Base-by-base conservation (phyloP, 441 rosid species). In the Croton laevigatus region DNA sequence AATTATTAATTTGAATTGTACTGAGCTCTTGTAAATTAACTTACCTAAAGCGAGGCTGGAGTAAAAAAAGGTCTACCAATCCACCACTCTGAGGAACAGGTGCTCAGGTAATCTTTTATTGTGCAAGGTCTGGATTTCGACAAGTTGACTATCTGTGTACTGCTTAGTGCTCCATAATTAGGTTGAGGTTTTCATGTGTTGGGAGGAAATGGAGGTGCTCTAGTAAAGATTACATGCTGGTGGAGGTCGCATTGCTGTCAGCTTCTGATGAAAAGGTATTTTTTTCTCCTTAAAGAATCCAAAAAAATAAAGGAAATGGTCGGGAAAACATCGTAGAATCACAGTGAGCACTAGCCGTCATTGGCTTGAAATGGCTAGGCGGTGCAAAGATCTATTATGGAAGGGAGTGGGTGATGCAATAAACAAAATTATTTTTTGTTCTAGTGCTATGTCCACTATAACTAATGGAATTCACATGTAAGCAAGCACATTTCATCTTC, bases 381-480 rank as follows among this genome's bases (percentile, higher is more conserved):
- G 66, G 65, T 74, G 64, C 7, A 32, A 45, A 40, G 59, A 22
- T 74, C 37, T 71, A 65, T 51, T 52, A n/a, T 69, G 71, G 62
- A 46, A 67, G 79, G 70, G 6, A 68, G 83, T 83, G 69, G 81
- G 89, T 86, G 83, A 66, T 72, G 78, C 74, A 80, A 76, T 84
- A 81, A 86, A 79, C 61, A 71, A 75, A 70, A 23, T 20, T 7
- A 11, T 8, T 14, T n/a, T 59, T 81, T 48, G 42, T 71, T 73
- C 46, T 72, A 82, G 95, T 93, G 94, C 89, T 84, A 44, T 73
- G 59, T 79, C 92, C 94, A 86, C 88, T 80, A 79, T 62, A 52
- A 48, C n/a, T 74, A 53, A 78, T 78, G 83, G 84, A 65, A 48
- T 78, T 72, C 75, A 72, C 64, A 63, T 78, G 78, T 44, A 44